Percentiles rank a stretch among this genome's conserved stretches.
phyloP scores from a whole-genome alignment of 2,329 filamentous ascomycete genomes.

The Apiospora arundinis region DNA sequence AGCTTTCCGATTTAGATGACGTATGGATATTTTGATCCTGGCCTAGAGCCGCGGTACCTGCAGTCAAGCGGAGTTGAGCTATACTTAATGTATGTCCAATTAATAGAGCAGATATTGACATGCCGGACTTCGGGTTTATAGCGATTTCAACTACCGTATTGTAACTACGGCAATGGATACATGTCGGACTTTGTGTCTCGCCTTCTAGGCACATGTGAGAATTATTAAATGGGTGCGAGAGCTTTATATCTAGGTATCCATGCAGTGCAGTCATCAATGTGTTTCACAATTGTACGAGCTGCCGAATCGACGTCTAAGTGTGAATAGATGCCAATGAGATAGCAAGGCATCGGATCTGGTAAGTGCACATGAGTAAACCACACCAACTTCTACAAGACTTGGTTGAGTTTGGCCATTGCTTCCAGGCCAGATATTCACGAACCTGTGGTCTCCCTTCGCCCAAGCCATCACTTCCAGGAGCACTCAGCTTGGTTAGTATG shows the following conservation, averaged over 20 bases:
- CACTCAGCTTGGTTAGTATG: too few relatives aligned
- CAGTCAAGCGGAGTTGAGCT: conserved; percentile 1
- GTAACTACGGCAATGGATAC: not conserved
- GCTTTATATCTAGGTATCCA: too few relatives aligned
- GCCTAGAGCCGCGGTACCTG: conserved; percentile 10
- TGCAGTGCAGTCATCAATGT: too few relatives aligned
- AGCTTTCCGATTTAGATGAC: not conserved
- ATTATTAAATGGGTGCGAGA: too few relatives aligned
- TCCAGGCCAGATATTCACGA: not conserved
- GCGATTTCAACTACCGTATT: not conserved
- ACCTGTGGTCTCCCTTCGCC: not conserved
- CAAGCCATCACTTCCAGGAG: not conserved
- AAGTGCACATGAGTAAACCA: not conserved
- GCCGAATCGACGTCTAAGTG: too few relatives aligned
- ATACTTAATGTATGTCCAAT: not conserved
- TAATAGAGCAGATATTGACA: not conserved
- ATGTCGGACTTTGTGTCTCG: too few relatives aligned
- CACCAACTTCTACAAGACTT: not conserved
- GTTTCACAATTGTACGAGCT: too few relatives aligned
- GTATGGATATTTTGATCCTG: not conserved
- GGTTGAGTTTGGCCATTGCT: not conserved
- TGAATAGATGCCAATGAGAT: too few relatives aligned
- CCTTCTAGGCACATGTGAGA: too few relatives aligned
- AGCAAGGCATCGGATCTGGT: too few relatives aligned
- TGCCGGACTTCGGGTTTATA: not conserved